Base-by-base conservation (phyloP, 129 eudicot species). In the Chrysanthemum makinoi region DNA sequence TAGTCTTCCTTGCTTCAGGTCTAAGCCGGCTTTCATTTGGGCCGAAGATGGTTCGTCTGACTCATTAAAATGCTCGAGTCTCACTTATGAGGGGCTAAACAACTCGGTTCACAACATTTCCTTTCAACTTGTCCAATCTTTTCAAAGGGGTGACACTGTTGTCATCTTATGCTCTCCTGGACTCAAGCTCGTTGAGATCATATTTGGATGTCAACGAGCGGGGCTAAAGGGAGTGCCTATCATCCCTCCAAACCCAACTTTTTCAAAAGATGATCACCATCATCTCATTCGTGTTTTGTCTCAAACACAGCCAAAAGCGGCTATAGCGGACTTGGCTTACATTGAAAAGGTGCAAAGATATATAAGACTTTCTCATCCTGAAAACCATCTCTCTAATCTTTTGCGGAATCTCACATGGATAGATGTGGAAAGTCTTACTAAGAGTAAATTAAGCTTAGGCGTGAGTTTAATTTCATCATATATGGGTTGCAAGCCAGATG, bases 11-110 rank as follows among this genome's bases (percentile, higher is more conserved):
- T 51, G 84, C 35, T 85, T 85, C 61, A 73, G 81, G 62, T 72
- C 84, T 75, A 90, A 90, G 80, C 87, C 96, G 6, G 96, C 94
- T 65, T 90, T 90, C 78, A 75, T 87, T 59, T 85, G 94, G 90
- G 90, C 80, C 0, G 87, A 90, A 65, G 88, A 89, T 53, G 78
- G 82, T 55, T 28, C 55, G 0, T 26, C 71, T 1, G 75, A 79
- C 56, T 66, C 35, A 0, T 47, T 66, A 62, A 50, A 55, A 59
- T 69, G 69, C 77, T 75, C 95, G 30, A 15, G 72, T 53, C 82
- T 90, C 79, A 90, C 91, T 54, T 90, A 90, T 18, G 83, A 66
- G 49, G 83, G 83, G 48, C 82, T 90, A 17, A 90, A 90, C 82
- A 44, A 48, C 30, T 85, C 89, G 0, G 96, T 66, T 5, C 73